Percentiles rank a stretch among this genome's conserved stretches.
These are phyloP conservation scores for Volutella citrinella DNA, from an alignment of 2,329 filamentous ascomycete genomes.

Conservation along the genomic window DNA sequence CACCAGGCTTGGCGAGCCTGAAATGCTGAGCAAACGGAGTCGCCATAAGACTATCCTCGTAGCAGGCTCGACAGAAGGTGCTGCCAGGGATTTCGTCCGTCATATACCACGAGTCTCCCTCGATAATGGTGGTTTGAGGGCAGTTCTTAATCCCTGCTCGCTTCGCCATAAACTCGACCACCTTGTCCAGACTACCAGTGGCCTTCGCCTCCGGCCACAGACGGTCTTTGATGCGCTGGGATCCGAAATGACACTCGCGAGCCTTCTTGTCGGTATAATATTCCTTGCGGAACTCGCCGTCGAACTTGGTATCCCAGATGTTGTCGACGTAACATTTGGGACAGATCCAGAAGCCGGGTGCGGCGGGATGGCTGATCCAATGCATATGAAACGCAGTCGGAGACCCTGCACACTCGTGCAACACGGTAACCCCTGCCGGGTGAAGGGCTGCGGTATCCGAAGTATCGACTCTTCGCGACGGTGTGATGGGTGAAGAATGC, in stretches of 20 bases:
- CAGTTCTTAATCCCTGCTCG: constrained; percentile 18
- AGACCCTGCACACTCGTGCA: constrained; percentile 27
- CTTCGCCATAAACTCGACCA: constrained; percentile 28
- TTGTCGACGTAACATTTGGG: constrained; percentile 36
- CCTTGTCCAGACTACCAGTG: constrained; percentile 23
- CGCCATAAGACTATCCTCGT: constrained; percentile 31
- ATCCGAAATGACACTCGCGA: constrained; percentile 34
- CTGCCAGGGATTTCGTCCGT: constrained; percentile 29
- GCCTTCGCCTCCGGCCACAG: constrained; percentile 28
- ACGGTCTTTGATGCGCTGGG: constrained; percentile 27
- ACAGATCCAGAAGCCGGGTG: constrained; percentile 33
- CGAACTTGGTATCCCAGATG: constrained; percentile 30
- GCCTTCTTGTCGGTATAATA: constrained; percentile 21
- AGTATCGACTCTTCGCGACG: too few relatives aligned
- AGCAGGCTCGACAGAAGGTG: constrained; percentile 37
- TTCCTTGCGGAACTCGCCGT: constrained; percentile 22
- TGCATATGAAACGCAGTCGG: constrained; percentile 27
- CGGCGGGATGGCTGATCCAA: constrained; percentile 35
- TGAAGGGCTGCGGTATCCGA: too few relatives aligned
- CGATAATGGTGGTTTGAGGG: constrained; percentile 6
- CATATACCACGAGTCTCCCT: constrained; percentile 31
- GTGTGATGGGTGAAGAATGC: too few relatives aligned
- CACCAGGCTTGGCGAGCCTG: constrained; percentile 3
- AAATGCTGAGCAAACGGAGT: constrained; percentile 31
- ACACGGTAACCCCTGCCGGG: constrained; percentile 15